Conservation (phyloP, 108 stramenopile genomes). For the Skeletonema potamos region DNA sequence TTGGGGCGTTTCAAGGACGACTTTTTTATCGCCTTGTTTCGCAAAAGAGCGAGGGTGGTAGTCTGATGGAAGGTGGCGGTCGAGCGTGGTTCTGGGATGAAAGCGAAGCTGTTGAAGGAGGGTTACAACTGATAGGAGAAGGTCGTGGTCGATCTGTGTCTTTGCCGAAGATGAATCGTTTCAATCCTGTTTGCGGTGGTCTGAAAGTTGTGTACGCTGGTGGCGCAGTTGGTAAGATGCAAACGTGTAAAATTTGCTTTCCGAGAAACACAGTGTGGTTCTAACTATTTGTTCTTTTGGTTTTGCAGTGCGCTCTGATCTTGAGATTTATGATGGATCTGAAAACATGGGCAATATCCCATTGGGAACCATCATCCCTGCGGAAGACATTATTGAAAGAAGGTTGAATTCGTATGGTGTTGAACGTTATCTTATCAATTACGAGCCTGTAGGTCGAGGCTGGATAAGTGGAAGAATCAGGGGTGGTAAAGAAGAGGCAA, state of each 20-base stretch:
- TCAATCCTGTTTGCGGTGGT: slow-evolving; percentile 61
- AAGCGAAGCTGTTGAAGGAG: slow-evolving; percentile 85
- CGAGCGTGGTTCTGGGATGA: slow-evolving; percentile 85
- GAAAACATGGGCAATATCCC: slow-evolving; percentile 73
- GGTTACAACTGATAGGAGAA: slow-evolving; percentile 60
- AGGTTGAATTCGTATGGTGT: slow-evolving; percentile 90
- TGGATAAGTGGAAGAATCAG: slow-evolving; percentile 89
- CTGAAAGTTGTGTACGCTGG: slow-evolving; percentile 69
- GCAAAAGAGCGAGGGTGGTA: slow-evolving; percentile 88
- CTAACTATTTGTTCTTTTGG: not conserved
- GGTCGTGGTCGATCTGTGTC: slow-evolving; percentile 47
- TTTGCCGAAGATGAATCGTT: slow-evolving; percentile 63
- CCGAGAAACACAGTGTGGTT: not conserved
- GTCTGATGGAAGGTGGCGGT: slow-evolving; percentile 82
- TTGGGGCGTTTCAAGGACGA: slow-evolving; percentile 80
- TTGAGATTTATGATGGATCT: slow-evolving; percentile 83
- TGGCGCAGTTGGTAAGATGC: slow-evolving; percentile 64
- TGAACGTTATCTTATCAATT: slow-evolving; percentile 72
- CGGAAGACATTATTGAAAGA: slow-evolving; percentile 67
- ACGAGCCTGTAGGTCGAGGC: slow-evolving; percentile 62
- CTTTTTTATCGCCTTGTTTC: slow-evolving; percentile 85
- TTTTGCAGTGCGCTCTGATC: slow-evolving; percentile 61
- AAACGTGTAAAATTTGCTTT: not conserved
- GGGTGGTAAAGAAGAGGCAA: slow-evolving; percentile 86
- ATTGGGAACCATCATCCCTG: slow-evolving; percentile 58